These are phyloP conservation scores for Coleophoma eucalyptorum DNA, from an alignment of 2,329 filamentous ascomycete species.

Conservation along the genomic window DNA sequence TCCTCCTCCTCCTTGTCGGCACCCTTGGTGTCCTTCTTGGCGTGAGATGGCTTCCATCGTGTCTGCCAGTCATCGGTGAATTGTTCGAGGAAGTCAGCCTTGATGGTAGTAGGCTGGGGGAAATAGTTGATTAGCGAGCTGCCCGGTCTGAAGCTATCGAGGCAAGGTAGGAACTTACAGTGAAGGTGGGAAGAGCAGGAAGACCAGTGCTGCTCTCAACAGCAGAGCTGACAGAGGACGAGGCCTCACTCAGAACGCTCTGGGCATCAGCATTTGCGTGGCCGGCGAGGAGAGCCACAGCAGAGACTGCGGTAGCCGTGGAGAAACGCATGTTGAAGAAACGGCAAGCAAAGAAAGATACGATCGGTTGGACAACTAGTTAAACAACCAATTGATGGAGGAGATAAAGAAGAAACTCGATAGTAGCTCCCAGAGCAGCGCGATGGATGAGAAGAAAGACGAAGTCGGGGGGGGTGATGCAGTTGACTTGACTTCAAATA, in stretches of 20 bases:
- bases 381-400: not conserved
- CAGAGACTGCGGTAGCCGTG: constrained; percentile 70
- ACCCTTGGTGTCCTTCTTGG: constrained; percentile 84
- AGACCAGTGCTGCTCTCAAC: constrained; percentile 51
- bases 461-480: constrained; percentile 7
- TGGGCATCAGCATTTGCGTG: constrained; percentile 65
- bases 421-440: constrained; percentile 20
- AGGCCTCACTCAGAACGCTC: constrained; percentile 44
- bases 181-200: constrained; percentile 5
- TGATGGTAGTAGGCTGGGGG: constrained; percentile 74
- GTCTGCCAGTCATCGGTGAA: constrained; percentile 95
- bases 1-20: constrained; percentile 71
- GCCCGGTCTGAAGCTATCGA: not conserved
- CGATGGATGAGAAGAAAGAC: constrained; percentile 11
- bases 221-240: constrained; percentile 34
- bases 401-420: not conserved
- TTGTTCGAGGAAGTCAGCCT: constrained; percentile 96
- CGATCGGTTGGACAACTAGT: constrained; percentile 11
- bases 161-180: constrained; percentile 17
- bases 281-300: constrained; percentile 69
- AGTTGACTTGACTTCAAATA: not conserved
- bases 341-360: constrained; percentile 15
- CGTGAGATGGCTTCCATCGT: constrained; percentile 91
- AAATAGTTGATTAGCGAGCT: constrained; percentile 9
- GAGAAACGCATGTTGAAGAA: constrained; percentile 75